Evolutionary conservation across 1,139 yeast species (phyloP), one percentile per base, ranked within the genome.

Genomic region (Komagataea norvegica): DNA sequence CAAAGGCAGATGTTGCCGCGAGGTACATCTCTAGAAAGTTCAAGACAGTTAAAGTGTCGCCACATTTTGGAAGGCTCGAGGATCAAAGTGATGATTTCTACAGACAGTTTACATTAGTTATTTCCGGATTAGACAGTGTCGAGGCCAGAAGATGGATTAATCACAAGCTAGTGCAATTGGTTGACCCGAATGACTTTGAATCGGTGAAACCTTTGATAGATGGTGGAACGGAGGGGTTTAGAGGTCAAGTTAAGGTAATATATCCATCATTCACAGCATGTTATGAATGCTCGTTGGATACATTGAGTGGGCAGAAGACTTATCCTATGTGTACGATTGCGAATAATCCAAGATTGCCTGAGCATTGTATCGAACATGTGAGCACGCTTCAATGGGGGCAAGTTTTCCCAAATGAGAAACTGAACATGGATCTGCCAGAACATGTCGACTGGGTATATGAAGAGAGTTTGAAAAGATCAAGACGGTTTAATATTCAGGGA

Each of bases 241-340:
- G 86, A 47, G 98, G 98, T 5, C 96, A 91, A 55, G 77, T 89
- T 13, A 79, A 95, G 52, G 85, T 88, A 9, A 87, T 89, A 29
- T 61, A 88, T 14, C 97, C 98, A 0, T 77, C 89, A 0, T 60
- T 87, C 23, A 77, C 91, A 0, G 82, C 95, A 1, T 91, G 98
- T 62, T 89, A 87, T 64, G 97, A 91, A 58, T 91, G 98, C 55
- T 84, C 95, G 2, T 66, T 86, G 33, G 88, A 82, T 44, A 72
- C 89, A 62, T 67, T 86, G 24, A 77, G 86, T 7, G 77, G 79
- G 3, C 79, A 77, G 48, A 70, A 74, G 6, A 79, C 87, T 0
- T 86, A 79, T 52, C 97, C 98, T 1, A 80, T 91, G 43, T 91
- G 98, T 61, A 91, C 98, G 1, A 82, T 91, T 38, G 95, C 96